Evolutionary conservation across 208 protist genomes (phyloP).

Genomic region (Phytomonas francai): DNA sequence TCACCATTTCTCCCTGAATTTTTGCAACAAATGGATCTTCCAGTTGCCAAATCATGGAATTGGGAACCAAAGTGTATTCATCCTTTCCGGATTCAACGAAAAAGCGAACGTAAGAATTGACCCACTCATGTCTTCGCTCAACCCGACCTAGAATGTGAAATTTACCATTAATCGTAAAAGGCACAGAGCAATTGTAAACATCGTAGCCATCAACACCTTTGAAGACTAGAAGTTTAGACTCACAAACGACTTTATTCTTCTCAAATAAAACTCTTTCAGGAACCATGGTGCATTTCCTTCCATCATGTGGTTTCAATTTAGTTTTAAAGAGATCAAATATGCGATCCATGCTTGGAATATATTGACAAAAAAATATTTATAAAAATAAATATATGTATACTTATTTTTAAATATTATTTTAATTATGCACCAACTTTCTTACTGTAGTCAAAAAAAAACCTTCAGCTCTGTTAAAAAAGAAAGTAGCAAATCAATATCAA

Average conservation of each 20-base stretch:
- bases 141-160: slow-evolving; percentile 36
- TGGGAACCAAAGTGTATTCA: slow-evolving; percentile 39
- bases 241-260: slow-evolving; percentile 28
- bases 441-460: too few relatives aligned
- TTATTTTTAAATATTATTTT: not conserved
- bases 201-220: slow-evolving; percentile 43
- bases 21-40: slow-evolving; percentile 50
- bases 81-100: slow-evolving; percentile 39
- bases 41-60: slow-evolving; percentile 31
- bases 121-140: slow-evolving; percentile 42
- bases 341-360: not conserved
- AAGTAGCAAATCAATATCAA: too few relatives aligned
- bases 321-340: not conserved
- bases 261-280: slow-evolving; percentile 34
- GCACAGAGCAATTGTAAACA: slow-evolving; percentile 55
- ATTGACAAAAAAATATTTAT: slow-evolving; percentile 1
- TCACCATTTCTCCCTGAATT: slow-evolving; percentile 34
- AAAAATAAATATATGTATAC: not conserved
- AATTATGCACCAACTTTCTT: too few relatives aligned
- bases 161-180: slow-evolving; percentile 36
- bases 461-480: too few relatives aligned
- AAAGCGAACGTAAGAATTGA: slow-evolving; percentile 38
- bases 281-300: slow-evolving; percentile 34
- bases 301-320: not conserved
- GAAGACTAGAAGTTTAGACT: slow-evolving; percentile 27